These are phyloP conservation scores for Boechera stricta DNA, from an alignment of 345 rosid species.

Conservation along the genomic window DNA sequence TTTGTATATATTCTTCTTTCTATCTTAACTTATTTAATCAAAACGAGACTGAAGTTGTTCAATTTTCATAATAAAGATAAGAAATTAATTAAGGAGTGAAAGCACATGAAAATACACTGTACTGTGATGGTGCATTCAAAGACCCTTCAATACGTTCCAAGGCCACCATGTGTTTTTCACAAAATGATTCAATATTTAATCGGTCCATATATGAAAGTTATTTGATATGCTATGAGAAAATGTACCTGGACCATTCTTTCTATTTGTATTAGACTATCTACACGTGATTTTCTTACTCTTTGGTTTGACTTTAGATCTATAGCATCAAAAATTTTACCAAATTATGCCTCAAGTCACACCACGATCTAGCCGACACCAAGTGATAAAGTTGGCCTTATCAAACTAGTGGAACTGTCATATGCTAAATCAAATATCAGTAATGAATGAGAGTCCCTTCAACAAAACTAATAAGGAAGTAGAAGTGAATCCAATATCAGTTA, in stretches of 20 bases:
- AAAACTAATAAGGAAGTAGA: not conserved
- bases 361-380: constrained; percentile 39
- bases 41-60: constrained; percentile 18
- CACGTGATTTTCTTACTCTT: constrained; percentile 42
- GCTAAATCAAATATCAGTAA: constrained; percentile 17
- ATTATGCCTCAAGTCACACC: constrained; percentile 32
- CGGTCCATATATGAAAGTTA: constrained; percentile 36
- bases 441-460: not conserved
- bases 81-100: constrained; percentile 7
- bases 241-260: constrained; percentile 42
- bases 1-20: not conserved
- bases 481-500: not conserved
- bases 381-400: constrained; percentile 2
- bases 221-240: constrained; percentile 26
- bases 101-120: constrained; percentile 40
- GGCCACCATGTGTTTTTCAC: constrained; percentile 40
- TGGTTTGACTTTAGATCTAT: constrained; percentile 44
- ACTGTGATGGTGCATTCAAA: constrained; percentile 41
- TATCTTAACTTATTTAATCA: constrained; percentile 9
- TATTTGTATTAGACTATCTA: constrained; percentile 23
- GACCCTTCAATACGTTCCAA: constrained; percentile 35
- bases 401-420: constrained; percentile 31
- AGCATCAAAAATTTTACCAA: constrained; percentile 4
- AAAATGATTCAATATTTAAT: constrained; percentile 33
- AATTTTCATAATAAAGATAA: constrained; percentile 20